Evolutionary conservation across 1,284 basidiomycete species (phyloP).

Genomic region (Cutaneotrichosporon daszewskae): DNA sequence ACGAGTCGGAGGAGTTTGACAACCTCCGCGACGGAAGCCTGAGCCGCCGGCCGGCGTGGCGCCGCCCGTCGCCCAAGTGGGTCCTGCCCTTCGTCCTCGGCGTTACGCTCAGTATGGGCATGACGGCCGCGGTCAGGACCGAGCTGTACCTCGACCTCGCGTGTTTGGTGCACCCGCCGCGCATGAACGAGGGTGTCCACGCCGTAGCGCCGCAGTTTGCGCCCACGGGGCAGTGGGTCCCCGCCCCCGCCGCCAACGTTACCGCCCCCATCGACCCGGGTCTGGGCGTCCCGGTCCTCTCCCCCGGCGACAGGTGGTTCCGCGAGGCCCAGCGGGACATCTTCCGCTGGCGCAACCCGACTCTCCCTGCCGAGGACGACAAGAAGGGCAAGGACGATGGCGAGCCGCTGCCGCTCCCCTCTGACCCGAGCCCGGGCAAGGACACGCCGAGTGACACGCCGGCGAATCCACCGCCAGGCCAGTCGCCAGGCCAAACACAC

Average conservation of each 20-base stretch:
- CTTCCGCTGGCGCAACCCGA: constrained; percentile 13
- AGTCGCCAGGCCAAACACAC: background rate
- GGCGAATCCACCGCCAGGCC: no score
- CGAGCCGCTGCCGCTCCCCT: background rate
- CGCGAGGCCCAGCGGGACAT: constrained; percentile 34
- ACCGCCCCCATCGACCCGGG: constrained; percentile 1
- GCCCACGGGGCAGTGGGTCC: background rate
- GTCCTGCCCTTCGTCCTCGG: constrained; percentile 39
- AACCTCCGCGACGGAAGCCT: constrained; percentile 26
- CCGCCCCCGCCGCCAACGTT: background rate
- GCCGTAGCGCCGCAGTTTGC: background rate
- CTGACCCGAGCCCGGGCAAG: background rate
- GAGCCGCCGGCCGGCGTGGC: constrained; percentile 32
- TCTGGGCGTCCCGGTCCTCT: constrained; percentile 8
- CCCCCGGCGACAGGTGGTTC: constrained; percentile 44
- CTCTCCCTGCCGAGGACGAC: background rate
- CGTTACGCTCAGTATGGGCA: constrained; percentile 33
- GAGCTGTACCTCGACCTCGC: constrained; percentile 45
- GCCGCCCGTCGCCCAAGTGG: constrained; percentile 37
- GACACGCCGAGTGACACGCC: background rate
- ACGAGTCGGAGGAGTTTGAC: constrained; percentile 7
- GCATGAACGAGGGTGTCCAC: background rate
- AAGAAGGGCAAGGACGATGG: background rate
- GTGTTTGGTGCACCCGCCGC: constrained; percentile 44
- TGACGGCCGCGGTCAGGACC: constrained; percentile 36